Base-by-base conservation (phyloP, 2,329 filamentous ascomycete species). In the Lecanoromycetidae sp. region DNA sequence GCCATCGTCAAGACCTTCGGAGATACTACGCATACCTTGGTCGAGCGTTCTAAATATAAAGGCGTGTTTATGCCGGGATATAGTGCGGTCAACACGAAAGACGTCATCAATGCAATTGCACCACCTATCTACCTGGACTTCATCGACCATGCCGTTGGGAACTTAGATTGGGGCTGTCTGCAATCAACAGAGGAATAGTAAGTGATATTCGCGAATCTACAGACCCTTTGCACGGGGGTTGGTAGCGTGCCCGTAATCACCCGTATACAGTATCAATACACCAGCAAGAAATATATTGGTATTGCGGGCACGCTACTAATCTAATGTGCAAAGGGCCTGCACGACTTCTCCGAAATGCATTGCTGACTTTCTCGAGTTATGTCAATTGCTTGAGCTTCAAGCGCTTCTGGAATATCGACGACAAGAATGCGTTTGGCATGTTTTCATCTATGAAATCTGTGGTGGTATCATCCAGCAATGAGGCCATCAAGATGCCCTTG, bases 101-200 rank as follows among this genome's bases (percentile, higher is more conserved):
- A 80, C 54, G 68, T 72, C 0, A 59, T 75, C 12, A 30, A 59
- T 3, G 57, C 60, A 42, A 57, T 64, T 43, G 68, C 86, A 19
- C 86, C 87, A 0, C 57, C 68, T 0, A 76, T 94, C 12, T 64
- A 70, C 8, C 75, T 94, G 46, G 74, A 76, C 52, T 79, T 79
- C 56, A 87, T 96, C 67, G 90, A 96, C 68, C 90, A 96, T 73
- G 95, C 90, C 66, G 90, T 96, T 57, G 90, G 90, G 55, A 95
- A 96, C 71, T 88, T 95, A 71, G 83, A 87, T 66, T 95, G 90
- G 90, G 74, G 87, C 65, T 81, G 88, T 64, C 94, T 96, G 76
- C 74, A 80, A 48, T 67, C 69, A 39, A 68, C 73, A 19, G 81
- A 77, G 60, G 71, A 73, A 49, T 80, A 78, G 69, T 72, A 61